These are phyloP conservation scores for Stylosanthes scabra DNA, from an alignment of 331 rosid species.

Conservation along the genomic window DNA sequence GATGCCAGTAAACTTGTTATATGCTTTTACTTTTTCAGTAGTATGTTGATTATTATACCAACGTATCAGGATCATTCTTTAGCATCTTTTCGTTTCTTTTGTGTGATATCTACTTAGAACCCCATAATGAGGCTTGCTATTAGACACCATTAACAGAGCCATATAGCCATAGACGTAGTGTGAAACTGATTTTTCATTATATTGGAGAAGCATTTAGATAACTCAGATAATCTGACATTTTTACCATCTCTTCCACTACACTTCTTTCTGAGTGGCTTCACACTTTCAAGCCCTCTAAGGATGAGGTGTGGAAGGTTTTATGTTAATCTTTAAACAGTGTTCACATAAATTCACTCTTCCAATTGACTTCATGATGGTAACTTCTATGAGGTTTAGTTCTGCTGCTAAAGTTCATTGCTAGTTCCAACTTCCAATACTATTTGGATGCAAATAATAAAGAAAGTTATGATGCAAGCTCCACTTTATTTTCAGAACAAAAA, in stretches of 20 bases:
- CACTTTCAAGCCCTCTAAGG: slow-evolving; percentile 13
- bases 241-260: background rate
- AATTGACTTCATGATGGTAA: slow-evolving; percentile 17
- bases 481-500: background rate
- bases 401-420: slow-evolving; percentile 10
- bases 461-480: background rate
- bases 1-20: slow-evolving; percentile 11
- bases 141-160: slow-evolving; percentile 4
- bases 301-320: background rate
- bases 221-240: background rate
- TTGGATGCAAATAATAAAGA: slow-evolving; percentile 1
- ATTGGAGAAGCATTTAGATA: slow-evolving; percentile 20
- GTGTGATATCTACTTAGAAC: no score
- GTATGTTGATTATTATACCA: background rate
- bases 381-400: slow-evolving; percentile 29
- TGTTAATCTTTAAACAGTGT: slow-evolving; percentile 1
- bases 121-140: no score
- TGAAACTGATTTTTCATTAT: slow-evolving; percentile 15
- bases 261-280: slow-evolving; percentile 24
- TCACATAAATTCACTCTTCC: background rate
- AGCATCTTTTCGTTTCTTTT: background rate
- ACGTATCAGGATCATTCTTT: slow-evolving; percentile 7
- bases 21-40: background rate
- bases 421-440: background rate
- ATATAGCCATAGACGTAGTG: background rate